Conservation (phyloP, 1,284 basidiomycete genomes). For the Violaceomyces palustris region DNA sequence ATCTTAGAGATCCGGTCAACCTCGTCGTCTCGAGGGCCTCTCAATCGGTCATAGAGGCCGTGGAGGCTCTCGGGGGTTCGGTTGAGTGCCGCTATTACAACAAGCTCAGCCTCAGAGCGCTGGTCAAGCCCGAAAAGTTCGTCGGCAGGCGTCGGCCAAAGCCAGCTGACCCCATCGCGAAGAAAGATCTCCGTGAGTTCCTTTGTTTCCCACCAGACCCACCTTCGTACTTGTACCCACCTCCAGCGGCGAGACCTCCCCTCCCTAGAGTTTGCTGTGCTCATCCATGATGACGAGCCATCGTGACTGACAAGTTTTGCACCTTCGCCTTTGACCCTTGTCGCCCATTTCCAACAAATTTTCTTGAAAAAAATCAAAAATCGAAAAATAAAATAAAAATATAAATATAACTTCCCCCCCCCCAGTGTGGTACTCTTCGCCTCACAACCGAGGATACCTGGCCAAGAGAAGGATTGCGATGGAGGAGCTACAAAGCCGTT, state of each 20-base stretch:
- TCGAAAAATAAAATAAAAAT: too few relatives aligned
- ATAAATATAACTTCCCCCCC: too few relatives aligned
- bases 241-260: too few relatives aligned
- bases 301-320: too few relatives aligned
- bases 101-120: constrained; percentile 71
- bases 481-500: too few relatives aligned
- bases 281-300: too few relatives aligned
- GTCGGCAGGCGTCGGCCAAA: constrained; percentile 34
- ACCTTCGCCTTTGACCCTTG: too few relatives aligned
- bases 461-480: too few relatives aligned
- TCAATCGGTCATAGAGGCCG: constrained; percentile 74
- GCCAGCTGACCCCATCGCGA: constrained; percentile 38
- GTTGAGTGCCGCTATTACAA: constrained; percentile 93
- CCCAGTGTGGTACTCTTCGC: constrained; percentile 35
- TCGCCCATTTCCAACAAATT: too few relatives aligned
- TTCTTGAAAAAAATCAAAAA: too few relatives aligned
- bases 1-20: constrained; percentile 70
- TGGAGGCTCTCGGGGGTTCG: constrained; percentile 75
- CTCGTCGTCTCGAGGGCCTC: constrained; percentile 81
- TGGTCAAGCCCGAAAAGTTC: constrained; percentile 60
- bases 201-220: not conserved
- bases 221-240: too few relatives aligned
- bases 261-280: too few relatives aligned
- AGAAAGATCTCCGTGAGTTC: constrained; percentile 37
- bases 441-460: constrained; percentile 36